phyloP scores from a whole-genome alignment of 2,329 filamentous ascomycete genomes.

The Diaporthe humulicola region DNA sequence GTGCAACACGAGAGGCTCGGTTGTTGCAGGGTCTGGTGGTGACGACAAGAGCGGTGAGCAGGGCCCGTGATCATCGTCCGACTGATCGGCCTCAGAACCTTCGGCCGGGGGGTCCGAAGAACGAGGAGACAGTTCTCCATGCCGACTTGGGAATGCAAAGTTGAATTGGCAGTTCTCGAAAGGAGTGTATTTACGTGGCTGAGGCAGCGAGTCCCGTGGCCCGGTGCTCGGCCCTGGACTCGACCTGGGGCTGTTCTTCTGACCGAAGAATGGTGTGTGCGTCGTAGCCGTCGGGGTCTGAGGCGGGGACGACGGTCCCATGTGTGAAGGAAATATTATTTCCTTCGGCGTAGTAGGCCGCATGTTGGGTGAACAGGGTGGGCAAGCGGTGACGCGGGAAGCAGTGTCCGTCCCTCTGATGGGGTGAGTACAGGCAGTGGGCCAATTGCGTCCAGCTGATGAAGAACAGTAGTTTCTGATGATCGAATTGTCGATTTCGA shows the following conservation, averaged over 20 bases:
- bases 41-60: constrained; percentile 43
- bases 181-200: constrained; percentile 47
- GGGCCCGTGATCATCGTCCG: constrained; percentile 43
- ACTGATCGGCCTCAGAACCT: constrained; percentile 45
- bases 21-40: background rate
- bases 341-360: constrained; percentile 50
- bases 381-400: background rate
- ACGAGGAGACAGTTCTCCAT: constrained; percentile 55
- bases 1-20: background rate
- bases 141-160: constrained; percentile 49
- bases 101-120: constrained; percentile 51
- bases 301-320: constrained; percentile 58
- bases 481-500: constrained; percentile 6
- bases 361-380: constrained; percentile 46
- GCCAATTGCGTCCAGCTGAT: constrained; percentile 3
- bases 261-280: constrained; percentile 46
- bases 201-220: constrained; percentile 41
- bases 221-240: constrained; percentile 34
- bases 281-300: constrained; percentile 55
- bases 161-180: constrained; percentile 50
- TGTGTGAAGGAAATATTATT: constrained; percentile 50
- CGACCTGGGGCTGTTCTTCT: constrained; percentile 44
- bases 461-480: background rate
- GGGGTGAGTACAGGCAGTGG: background rate
- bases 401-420: background rate